Evolutionary conservation across 208 protist species (phyloP), one percentile per base, ranked within the genome.

Genomic region (Borovskyia barvae): DNA sequence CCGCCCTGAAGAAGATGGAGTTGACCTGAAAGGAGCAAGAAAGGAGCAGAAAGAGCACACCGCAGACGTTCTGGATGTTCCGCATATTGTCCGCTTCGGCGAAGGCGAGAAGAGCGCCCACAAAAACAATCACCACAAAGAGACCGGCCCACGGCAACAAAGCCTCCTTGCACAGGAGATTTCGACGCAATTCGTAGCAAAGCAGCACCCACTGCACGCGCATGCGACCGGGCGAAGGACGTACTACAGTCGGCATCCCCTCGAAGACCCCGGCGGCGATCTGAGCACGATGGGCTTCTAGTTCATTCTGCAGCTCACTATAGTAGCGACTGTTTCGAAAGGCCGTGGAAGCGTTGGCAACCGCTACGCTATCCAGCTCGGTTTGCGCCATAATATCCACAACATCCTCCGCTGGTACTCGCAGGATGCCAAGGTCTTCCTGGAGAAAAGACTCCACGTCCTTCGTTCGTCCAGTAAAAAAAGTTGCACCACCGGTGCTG

Each of bases 1-100:
- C 79, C 26, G 64, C 52, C 29, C 79, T 75, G 37, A 86, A 43
- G 32, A 82, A 69, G 15, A 80, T 56, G 40, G 67, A 57, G 49
- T 75, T 81, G 9, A 72, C 59, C 33, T 81, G 79, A 37, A 81
- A 52, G 12, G 79, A 64, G 40, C 62, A 81, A 15, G 71, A 75
- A 12, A 86, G 54, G 15, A 86, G 50, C 33, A 79, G 59, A 57
- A 86, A 86, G 43, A 86, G 26, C n/a, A 79, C 40, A 1, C 75
- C 79, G 36, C 63, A 60, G n/a, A 62, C 58, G 66, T 82, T 86
- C n/a, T 86, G 75, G 53, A 86, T 26, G 25, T 36, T 45, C 9
- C 19, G 5, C 1, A 14, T 11, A 5, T 20, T 25, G 25, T 59
- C 32, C 2, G 19, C 22, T 15, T 54, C 47, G 1, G 50, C n/a